phyloP scores from a whole-genome alignment of 352 stramenopile species.

The Thalassiosira hispida region DNA sequence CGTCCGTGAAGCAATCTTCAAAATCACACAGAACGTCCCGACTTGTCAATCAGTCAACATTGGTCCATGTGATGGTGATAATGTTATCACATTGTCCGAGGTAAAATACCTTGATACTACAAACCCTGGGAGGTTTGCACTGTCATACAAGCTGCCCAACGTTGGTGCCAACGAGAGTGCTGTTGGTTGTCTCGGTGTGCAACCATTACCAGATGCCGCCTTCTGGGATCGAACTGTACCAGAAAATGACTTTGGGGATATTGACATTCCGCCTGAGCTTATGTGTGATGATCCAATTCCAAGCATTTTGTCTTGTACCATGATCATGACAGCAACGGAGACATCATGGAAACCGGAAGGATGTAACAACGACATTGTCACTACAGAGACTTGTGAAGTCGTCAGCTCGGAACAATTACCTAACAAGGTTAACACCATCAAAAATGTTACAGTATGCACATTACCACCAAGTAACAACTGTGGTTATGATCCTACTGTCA shows the following conservation, averaged over 20 bases:
- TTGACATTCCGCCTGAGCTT: conserved; percentile 1
- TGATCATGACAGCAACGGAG: no score
- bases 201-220: neutral
- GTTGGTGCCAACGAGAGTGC: neutral
- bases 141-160: conserved; percentile 31
- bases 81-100: neutral
- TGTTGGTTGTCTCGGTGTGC: conserved; percentile 20
- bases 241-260: neutral
- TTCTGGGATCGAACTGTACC: neutral
- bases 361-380: neutral
- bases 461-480: no score
- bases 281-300: no score
- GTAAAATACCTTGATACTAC: conserved; percentile 12
- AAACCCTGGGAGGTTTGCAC: conserved; percentile 29
- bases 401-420: no score
- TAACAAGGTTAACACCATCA: no score
- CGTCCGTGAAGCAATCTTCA: neutral
- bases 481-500: no score
- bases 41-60: conserved; percentile 2
- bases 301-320: no score
- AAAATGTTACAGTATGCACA: no score
- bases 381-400: no score
- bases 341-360: neutral
- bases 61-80: conserved; percentile 6
- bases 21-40: neutral